These are phyloP conservation scores for Paramecium biaurelia DNA, from an alignment of 73 alveolate species.

Conservation along the genomic window DNA sequence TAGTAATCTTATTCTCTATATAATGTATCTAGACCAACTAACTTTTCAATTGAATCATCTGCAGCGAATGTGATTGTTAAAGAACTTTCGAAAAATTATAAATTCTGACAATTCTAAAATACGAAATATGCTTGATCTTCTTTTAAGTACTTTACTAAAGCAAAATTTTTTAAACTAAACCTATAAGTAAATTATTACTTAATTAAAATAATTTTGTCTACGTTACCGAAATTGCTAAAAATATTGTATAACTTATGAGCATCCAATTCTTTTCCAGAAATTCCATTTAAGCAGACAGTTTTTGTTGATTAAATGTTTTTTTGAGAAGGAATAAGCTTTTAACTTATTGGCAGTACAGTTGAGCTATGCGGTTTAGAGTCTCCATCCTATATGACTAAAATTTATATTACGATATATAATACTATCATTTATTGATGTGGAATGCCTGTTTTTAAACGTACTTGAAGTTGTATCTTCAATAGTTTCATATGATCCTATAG, in stretches of 20 bases:
- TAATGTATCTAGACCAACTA: neutral
- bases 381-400: neutral
- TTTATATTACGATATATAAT: neutral
- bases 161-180: neutral
- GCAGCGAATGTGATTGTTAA: neutral
- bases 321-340: neutral
- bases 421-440: slow-evolving; percentile 15
- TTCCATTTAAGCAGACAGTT: slow-evolving; percentile 32
- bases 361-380: neutral
- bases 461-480: slow-evolving; percentile 35
- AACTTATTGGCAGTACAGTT: neutral
- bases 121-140: slow-evolving; percentile 31
- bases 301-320: neutral
- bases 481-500: slow-evolving; percentile 37
- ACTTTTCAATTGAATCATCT: slow-evolving; percentile 46
- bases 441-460: neutral
- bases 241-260: slow-evolving; percentile 28
- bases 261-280: neutral
- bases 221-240: slow-evolving; percentile 45
- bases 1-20: slow-evolving; percentile 9
- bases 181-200: neutral
- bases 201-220: slow-evolving; percentile 10
- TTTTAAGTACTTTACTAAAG: slow-evolving; percentile 23
- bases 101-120: neutral
- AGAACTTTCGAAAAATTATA: neutral